phyloP scores from a whole-genome alignment of 345 rosid genomes.

The Acer saccharum region DNA sequence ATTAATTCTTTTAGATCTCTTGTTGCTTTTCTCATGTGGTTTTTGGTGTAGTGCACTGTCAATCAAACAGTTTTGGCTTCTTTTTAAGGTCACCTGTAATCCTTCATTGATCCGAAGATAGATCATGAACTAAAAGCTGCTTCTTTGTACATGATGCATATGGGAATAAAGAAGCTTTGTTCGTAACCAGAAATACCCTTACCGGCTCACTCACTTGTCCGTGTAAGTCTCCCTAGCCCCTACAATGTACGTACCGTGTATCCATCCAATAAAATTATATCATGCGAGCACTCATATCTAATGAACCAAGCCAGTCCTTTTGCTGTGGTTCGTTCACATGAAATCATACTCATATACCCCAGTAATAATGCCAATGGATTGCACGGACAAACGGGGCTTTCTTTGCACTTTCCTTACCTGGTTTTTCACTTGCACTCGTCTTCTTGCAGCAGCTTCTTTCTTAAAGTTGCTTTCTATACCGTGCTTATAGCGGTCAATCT shows the following conservation, averaged over 20 bases:
- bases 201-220: too few species aligned
- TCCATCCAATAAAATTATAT: too few species aligned
- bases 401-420: background rate
- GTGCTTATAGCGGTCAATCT: too few species aligned
- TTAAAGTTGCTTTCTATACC: too few species aligned
- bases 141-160: conserved; percentile 1
- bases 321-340: too few species aligned
- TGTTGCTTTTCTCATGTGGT: background rate
- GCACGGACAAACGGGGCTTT: background rate
- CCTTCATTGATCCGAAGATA: background rate
- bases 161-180: background rate
- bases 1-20: background rate
- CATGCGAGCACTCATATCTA: too few species aligned
- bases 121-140: background rate
- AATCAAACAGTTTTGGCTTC: background rate
- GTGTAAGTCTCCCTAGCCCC: too few species aligned
- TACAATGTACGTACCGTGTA: too few species aligned
- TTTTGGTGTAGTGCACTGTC: background rate
- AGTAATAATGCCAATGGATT: background rate
- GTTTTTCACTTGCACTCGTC: background rate
- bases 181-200: background rate
- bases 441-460: conserved; percentile 1
- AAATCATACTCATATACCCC: background rate
- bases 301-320: too few species aligned
- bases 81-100: background rate